Percentiles rank a stretch among this genome's conserved stretches.
These are phyloP conservation scores for Myriosclerotinia curreyana DNA, from an alignment of 2,329 filamentous ascomycete genomes.

Conservation along the genomic window DNA sequence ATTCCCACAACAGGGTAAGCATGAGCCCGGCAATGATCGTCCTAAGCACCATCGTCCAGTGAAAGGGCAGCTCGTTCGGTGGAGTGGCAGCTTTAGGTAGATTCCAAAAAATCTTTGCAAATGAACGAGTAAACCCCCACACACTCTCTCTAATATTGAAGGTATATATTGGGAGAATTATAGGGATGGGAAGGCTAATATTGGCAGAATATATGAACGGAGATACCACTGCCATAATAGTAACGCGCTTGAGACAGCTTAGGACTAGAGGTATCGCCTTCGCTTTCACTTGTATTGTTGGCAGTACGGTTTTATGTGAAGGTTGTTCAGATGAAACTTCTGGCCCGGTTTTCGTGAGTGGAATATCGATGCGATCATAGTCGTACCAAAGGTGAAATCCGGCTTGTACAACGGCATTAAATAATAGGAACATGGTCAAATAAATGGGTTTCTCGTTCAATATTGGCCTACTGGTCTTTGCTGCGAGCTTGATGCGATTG, in stretches of 20 bases:
- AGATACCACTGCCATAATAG: constrained; percentile 44
- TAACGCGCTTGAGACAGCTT: constrained; percentile 37
- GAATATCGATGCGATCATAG: constrained; percentile 57
- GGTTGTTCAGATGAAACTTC: constrained; percentile 39
- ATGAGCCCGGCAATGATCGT: constrained; percentile 62
- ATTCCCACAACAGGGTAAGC: constrained; percentile 70
- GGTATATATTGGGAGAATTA: constrained; percentile 50
- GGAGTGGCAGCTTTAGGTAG: constrained; percentile 69
- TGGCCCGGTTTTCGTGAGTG: constrained; percentile 41
- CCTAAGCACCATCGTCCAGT: constrained; percentile 53
- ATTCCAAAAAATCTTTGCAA: constrained; percentile 71
- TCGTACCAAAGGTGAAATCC: constrained; percentile 68
- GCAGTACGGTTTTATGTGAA: constrained; percentile 41
- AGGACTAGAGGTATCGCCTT: constrained; percentile 40
- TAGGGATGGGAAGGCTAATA: constrained; percentile 40
- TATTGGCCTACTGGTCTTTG: constrained; percentile 66
- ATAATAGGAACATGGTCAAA: constrained; percentile 65
- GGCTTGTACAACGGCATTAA: constrained; percentile 69
- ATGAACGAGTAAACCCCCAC: constrained; percentile 67
- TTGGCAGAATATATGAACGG: constrained; percentile 44
- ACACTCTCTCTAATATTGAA: constrained; percentile 58
- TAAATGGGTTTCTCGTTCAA: constrained; percentile 87
- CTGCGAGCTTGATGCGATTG: constrained; percentile 68
- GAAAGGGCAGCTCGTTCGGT: constrained; percentile 56
- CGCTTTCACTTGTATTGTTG: constrained; percentile 41